Base-by-base conservation (phyloP, 2,329 filamentous ascomycete species). In the Neoascochyta sp. region DNA sequence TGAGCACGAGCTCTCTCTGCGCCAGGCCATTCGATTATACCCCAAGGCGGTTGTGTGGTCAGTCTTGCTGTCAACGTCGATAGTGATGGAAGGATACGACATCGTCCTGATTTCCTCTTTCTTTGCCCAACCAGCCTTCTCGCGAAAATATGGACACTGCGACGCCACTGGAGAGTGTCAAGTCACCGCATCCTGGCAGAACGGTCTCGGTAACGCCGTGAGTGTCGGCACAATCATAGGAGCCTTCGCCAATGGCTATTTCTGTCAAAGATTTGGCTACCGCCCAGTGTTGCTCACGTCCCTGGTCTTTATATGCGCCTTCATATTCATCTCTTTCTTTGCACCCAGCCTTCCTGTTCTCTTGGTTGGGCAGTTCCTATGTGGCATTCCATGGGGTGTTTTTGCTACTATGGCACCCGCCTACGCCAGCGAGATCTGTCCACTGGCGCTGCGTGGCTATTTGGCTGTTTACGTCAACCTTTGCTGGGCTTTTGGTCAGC, bases 61-160 rank as follows among this genome's bases (percentile, higher is more conserved):
- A 51, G 54, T 92, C 18, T 68, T 92, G 33, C 84, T 94, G 57
- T 89, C 84, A 5, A 87, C 82, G 1, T 86, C 81, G 58, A 88
- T 93, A 55, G 77, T 78, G 46, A 94, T 94, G 87, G 86, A 93
- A 62, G 86, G 85, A 7, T 92, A 87, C 65, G 86, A 93, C 57
- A 73, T 90, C 39, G 79, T 75, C 47, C 68, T 92, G 31, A 78
- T 90, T 56, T 83, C 79, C 64, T 86, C 85, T 60, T 86, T 90
- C 54, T 87, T 74, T 36, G 66, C 52, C 4, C 62, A 62, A 20
- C 56, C 58, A 17, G 43, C 60, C 10, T 68, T 70, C 54, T 54
- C 64, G 23, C 28, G 46, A 24, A 52, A 58, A 29, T 68, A 60
- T 34, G 64, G 67, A 28, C 41, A 57, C 2, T 45, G 47, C 22